phyloP scores from a whole-genome alignment of 352 stramenopile species.

The Globisporangium apiculatum region DNA sequence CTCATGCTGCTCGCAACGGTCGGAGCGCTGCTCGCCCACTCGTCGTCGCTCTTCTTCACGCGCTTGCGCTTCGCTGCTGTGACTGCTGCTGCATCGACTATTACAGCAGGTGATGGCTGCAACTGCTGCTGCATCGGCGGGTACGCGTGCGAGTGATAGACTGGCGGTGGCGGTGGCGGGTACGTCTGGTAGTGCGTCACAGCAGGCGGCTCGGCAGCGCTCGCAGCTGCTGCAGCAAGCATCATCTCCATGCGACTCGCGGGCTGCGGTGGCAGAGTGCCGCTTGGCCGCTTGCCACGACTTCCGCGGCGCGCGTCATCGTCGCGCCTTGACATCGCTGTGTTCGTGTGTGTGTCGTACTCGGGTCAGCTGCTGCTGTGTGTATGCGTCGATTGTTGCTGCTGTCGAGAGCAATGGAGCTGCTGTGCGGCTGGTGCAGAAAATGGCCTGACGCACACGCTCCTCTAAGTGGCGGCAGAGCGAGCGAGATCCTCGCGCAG shows the following conservation, averaged over 20 bases:
- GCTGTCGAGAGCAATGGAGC: background rate
- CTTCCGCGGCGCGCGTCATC: constrained; percentile 22
- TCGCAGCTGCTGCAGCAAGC: constrained; percentile 17
- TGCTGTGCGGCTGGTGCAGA: no score
- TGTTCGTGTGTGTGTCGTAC: background rate
- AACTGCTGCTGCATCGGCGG: background rate
- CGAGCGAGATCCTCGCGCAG: no score
- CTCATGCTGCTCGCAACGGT: constrained; percentile 10
- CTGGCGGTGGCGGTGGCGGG: background rate
- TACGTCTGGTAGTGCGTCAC: background rate
- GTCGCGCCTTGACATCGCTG: constrained; percentile 26
- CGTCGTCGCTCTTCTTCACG: constrained; percentile 35
- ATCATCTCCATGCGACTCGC: constrained; percentile 52
- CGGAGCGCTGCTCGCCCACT: constrained; percentile 3
- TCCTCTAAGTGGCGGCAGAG: no score
- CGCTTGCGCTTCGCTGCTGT: constrained; percentile 36
- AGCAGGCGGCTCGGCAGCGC: background rate
- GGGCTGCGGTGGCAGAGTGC: constrained; percentile 9
- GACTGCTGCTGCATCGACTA: constrained; percentile 3
- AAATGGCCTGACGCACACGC: no score
- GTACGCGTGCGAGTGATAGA: constrained; percentile 4
- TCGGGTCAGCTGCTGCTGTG: background rate
- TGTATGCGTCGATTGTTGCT: background rate
- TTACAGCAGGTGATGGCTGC: background rate
- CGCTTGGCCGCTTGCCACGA: constrained; percentile 20